phyloP scores from a whole-genome alignment of 495 filamentous ascomycete genomes.

The Penicillium coprophilum region DNA sequence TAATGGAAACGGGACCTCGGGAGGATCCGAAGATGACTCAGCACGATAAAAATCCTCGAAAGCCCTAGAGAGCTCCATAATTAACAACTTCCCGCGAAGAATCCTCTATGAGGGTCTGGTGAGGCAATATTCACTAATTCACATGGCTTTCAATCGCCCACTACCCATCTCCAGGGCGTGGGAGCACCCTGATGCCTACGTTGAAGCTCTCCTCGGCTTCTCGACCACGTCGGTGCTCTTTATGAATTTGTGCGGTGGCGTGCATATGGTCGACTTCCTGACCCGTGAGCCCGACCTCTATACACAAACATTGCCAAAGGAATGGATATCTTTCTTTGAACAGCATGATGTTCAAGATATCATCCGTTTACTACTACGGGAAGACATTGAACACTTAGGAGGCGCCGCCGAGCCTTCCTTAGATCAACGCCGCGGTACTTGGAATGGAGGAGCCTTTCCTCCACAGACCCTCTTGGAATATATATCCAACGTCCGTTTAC shows the following conservation, averaged over 20 bases:
- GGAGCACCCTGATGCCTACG: slow-evolving; percentile 64
- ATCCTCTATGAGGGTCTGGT: neutral
- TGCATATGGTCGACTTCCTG: slow-evolving; percentile 95
- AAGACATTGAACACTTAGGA: slow-evolving; percentile 54
- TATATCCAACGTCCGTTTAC: slow-evolving; percentile 67
- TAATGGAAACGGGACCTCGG: too few species aligned
- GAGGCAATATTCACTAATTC: neutral
- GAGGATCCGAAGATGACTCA: neutral
- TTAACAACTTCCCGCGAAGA: neutral
- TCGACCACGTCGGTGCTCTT: slow-evolving; percentile 73
- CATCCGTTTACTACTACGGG: slow-evolving; percentile 73
- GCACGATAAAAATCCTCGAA: neutral
- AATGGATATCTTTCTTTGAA: slow-evolving; percentile 79
- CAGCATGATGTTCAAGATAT: slow-evolving; percentile 67
- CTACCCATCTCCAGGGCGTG: slow-evolving; percentile 62
- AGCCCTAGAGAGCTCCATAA: neutral
- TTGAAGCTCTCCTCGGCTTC: slow-evolving; percentile 75
- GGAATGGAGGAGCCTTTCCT: slow-evolving; percentile 55
- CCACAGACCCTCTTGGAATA: slow-evolving; percentile 74
- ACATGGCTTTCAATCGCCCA: slow-evolving; percentile 31
- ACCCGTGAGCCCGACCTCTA: slow-evolving; percentile 83
- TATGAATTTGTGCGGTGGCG: slow-evolving; percentile 83
- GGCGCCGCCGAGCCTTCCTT: slow-evolving; percentile 4
- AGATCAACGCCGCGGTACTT: slow-evolving; percentile 24
- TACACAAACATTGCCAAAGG: slow-evolving; percentile 64